These are phyloP conservation scores for Neurospora sp. DNA, from an alignment of 495 filamentous ascomycete species.

Conservation along the genomic window DNA sequence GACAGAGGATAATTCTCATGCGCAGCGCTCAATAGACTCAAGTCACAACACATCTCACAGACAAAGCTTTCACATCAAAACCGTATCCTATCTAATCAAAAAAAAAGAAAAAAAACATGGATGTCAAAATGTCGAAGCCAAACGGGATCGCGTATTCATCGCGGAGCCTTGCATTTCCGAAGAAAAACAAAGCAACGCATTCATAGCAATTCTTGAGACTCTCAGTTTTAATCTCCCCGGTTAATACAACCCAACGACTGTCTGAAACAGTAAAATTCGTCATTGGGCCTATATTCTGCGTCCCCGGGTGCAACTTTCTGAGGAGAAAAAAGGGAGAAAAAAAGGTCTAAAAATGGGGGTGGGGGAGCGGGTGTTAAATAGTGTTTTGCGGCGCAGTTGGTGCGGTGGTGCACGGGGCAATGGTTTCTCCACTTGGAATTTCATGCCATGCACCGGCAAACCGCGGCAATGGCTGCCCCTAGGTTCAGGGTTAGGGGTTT, in stretches of 20 bases:
- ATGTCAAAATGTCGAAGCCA: constrained; percentile 34
- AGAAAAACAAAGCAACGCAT: constrained; percentile 6
- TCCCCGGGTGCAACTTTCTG: constrained; percentile 38
- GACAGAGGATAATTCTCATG: too few species aligned
- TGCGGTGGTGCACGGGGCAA: background rate
- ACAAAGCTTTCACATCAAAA: background rate
- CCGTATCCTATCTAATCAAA: background rate
- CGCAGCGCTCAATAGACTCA: too few species aligned
- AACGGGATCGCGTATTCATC: constrained; percentile 41
- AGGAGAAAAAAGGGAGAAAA: constrained; percentile 22
- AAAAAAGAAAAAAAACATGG: background rate
- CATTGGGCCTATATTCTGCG: constrained; percentile 36
- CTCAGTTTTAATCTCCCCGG: constrained; percentile 35
- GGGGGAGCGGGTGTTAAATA: background rate
- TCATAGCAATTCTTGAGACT: constrained; percentile 43
- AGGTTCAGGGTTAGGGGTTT: background rate
- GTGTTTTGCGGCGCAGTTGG: background rate
- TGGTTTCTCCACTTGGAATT: background rate
- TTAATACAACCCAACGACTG: constrained; percentile 36
- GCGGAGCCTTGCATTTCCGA: background rate
- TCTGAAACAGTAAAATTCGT: constrained; percentile 14
- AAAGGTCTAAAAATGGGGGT: background rate
- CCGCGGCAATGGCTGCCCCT: background rate
- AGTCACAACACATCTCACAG: background rate
- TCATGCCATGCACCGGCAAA: background rate